Evolutionary conservation across 768 basidiomycete genomes (phyloP), one percentile per base, ranked within the genome.

Genomic region (Russula abietina): DNA sequence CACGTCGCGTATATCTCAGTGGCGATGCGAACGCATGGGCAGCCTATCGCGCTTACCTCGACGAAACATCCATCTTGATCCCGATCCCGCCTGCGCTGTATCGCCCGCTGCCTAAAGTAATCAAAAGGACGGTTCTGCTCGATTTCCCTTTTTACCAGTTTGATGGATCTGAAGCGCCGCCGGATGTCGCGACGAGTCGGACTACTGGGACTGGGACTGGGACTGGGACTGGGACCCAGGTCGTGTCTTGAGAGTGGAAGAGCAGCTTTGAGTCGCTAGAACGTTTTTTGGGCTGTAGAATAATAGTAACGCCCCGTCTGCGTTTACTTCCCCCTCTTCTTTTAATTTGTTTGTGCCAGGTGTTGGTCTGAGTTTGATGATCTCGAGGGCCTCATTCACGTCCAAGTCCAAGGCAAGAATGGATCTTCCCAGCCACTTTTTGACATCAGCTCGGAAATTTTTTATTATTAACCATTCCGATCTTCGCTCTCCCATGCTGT

Each of bases 71-170:
- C 2, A 81, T 88, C 64, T 70, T 88, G 46, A 72, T 87, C 36
- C 86, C 86, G 3, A 62, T 88, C 22, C 86, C 85, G 0, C 85
- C 82, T 0, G 55, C 70, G 0, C 7, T 88, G 1, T 88, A 88
- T 68, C 71, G 71, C 22, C 76, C 71, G 4, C 65, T 88, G 5
- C 87, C 87, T 2, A 59, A 55, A 0, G 71, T 77, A 57, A 16
- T 87, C 57, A 88, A 88, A 73, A 70, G 71, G 63, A 82, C 80
- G 2, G 8, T 88, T 11, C 69, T 88, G 60, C 67, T 88, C 32
- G 87, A 89, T 66, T 82, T 85, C 57, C 80, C 84, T 9, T 77
- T 87, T 66, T 89, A 82, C 71, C 73, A 74, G 45, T 86, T 86
- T 69, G 73, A 84, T 54, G 50, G 43, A 28, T 30, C 50, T 4